These are phyloP conservation scores for Nitzschia inconspicua DNA, from an alignment of 108 stramenopile genomes.

Conservation along the genomic window DNA sequence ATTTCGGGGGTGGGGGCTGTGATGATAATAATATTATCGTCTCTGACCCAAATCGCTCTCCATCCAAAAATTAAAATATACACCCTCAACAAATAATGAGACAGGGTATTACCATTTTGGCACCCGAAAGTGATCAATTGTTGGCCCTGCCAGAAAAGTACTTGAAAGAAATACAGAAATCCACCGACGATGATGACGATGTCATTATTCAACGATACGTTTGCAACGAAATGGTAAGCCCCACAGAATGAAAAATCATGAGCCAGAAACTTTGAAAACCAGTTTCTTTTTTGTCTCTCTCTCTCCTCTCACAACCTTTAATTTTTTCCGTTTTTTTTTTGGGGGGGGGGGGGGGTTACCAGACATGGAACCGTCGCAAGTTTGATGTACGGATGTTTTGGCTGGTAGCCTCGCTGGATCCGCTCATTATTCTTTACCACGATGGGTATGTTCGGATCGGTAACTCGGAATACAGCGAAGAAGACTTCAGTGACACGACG, in stretches of 20 bases:
- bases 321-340: no score
- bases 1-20: no score
- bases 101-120: background rate
- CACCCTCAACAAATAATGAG: background rate
- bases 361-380: slow-evolving; percentile 22
- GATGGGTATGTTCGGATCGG: slow-evolving; percentile 33
- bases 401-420: slow-evolving; percentile 36
- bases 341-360: no score
- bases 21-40: no score
- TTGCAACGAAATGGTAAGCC: slow-evolving; percentile 30
- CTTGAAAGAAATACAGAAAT: background rate
- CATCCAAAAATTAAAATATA: no score
- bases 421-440: slow-evolving; percentile 36
- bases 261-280: no score
- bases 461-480: slow-evolving; percentile 15
- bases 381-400: slow-evolving; percentile 37
- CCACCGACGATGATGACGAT: slow-evolving; percentile 3
- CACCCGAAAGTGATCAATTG: background rate
- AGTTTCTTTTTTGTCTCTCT: no score
- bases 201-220: slow-evolving; percentile 31
- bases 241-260: no score
- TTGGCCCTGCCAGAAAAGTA: background rate
- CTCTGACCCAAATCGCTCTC: background rate
- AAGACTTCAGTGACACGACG: slow-evolving; percentile 4
- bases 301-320: no score